Percentiles rank a stretch among this genome's conserved stretches.
phyloP scores from a whole-genome alignment of 2,329 filamentous ascomycete species.

The Colletotrichum sp. region DNA sequence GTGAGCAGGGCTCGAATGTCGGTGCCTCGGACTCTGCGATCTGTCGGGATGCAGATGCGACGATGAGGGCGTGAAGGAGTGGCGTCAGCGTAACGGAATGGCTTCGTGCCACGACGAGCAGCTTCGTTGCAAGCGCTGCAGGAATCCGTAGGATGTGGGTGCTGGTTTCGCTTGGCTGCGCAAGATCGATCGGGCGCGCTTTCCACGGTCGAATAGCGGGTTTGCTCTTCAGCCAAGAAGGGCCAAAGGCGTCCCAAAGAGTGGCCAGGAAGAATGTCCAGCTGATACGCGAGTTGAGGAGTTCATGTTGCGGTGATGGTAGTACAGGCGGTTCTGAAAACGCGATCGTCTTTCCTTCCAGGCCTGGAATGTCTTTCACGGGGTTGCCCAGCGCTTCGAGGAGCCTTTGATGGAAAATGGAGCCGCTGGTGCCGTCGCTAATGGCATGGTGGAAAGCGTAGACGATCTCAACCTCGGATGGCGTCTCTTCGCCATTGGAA shows the following conservation, averaged over 20 bases:
- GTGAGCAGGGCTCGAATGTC: conserved; percentile 42
- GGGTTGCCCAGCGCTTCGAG: conserved; percentile 43
- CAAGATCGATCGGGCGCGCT: conserved; percentile 37
- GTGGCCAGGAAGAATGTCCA: conserved; percentile 42
- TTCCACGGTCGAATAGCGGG: conserved; percentile 38
- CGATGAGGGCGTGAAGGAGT: conserved; percentile 50
- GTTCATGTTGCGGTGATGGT: conserved; percentile 43
- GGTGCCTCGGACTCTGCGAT: conserved; percentile 36
- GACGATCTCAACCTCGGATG: conserved; percentile 40
- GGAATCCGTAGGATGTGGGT: conserved; percentile 42
- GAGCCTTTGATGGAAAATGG: conserved; percentile 53
- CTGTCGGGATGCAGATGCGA: conserved; percentile 42
- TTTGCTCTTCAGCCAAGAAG: conserved; percentile 38
- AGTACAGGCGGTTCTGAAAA: conserved; percentile 36
- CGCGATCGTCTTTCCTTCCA: conserved; percentile 25
- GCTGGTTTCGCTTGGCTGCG: conserved; percentile 38
- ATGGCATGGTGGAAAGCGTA: conserved; percentile 59
- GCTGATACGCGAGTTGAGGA: conserved; percentile 44
- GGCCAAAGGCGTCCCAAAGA: conserved; percentile 45
- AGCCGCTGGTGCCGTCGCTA: conserved; percentile 54
- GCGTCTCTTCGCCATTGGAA: neutral
- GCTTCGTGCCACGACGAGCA: conserved; percentile 44
- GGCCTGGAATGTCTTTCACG: neutral
- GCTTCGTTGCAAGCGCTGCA: conserved; percentile 24
- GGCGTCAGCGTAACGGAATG: conserved; percentile 52